phyloP scores from a whole-genome alignment of 1,284 basidiomycete species.

The Cryptococcus maquisensis region DNA sequence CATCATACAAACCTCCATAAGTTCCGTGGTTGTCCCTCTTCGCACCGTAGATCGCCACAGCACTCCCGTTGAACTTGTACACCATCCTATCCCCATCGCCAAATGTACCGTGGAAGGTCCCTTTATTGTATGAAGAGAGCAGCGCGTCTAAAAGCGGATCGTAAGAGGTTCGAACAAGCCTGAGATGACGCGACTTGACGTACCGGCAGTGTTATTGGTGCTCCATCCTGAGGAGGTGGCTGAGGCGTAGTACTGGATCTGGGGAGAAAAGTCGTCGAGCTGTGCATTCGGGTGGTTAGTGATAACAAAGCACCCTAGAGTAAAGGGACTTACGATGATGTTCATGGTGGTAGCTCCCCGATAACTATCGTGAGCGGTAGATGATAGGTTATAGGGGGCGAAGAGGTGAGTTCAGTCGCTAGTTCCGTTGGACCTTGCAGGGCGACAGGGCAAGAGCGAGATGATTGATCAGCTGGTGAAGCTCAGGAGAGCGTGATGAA shows the following conservation, averaged over 20 bases:
- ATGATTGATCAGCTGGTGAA: no score
- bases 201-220: neutral
- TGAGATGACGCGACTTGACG: neutral
- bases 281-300: neutral
- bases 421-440: no score
- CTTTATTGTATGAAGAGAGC: neutral
- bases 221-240: slow-evolving; percentile 5
- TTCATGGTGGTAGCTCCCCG: neutral
- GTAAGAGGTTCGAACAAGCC: neutral
- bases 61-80: neutral
- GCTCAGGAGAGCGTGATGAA: no score
- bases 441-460: no score
- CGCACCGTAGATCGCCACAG: neutral
- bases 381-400: no score
- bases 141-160: neutral
- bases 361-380: no score
- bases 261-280: slow-evolving; percentile 20
- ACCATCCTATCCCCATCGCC: neutral
- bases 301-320: no score
- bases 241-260: slow-evolving; percentile 7
- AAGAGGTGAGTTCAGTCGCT: no score
- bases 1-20: neutral
- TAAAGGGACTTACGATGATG: neutral
- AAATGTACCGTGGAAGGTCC: neutral
- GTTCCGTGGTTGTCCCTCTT: neutral